Evolutionary conservation across 176 grass and related monocot species (phyloP), one percentile per base, ranked within the genome.

Genomic region (Alloteropsis semialata): DNA sequence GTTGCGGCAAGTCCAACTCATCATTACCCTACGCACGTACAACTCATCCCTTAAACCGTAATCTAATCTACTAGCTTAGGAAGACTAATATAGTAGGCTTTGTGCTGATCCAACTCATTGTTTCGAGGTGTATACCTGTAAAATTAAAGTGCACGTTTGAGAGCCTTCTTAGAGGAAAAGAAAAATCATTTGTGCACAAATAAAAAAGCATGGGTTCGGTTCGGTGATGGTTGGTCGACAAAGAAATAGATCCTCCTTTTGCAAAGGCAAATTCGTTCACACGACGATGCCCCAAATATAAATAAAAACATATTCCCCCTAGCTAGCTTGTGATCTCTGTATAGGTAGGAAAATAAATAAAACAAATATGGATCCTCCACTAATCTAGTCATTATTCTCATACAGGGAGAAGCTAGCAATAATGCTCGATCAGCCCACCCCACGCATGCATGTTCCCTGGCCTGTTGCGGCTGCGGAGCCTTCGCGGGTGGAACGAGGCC

Each of bases 401-500:
- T n/a, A n/a, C n/a, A n/a, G n/a, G n/a, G n/a, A n/a, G n/a, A n/a
- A n/a, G n/a, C n/a, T n/a, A n/a, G n/a, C n/a, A n/a, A n/a, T n/a
- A n/a, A n/a, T n/a, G n/a, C n/a, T n/a, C n/a, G n/a, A n/a, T n/a
- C n/a, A n/a, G n/a, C n/a, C n/a, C n/a, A n/a, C n/a, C n/a, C n/a
- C n/a, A n/a, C n/a, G n/a, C n/a, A n/a, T n/a, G n/a, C 60, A 43
- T 84, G 70, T 54, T 76, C 60, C 16, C 55, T 9, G 62, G 19
- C 61, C 48, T 38, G 0, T 21, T 30, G 32, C 48, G 16, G 0
- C 8, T n/a, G 24, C 72, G 82, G 61, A 76, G 72, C 11, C 60
- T 67, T 84, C 82, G 60, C 25, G 60, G 82, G 6, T 76, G 82
- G 72, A 65, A 48, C 24, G 33, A 33, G 42, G 44, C 59, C 33